Conservation (phyloP, 495 filamentous ascomycete species). For the Tricharina praecox region DNA sequence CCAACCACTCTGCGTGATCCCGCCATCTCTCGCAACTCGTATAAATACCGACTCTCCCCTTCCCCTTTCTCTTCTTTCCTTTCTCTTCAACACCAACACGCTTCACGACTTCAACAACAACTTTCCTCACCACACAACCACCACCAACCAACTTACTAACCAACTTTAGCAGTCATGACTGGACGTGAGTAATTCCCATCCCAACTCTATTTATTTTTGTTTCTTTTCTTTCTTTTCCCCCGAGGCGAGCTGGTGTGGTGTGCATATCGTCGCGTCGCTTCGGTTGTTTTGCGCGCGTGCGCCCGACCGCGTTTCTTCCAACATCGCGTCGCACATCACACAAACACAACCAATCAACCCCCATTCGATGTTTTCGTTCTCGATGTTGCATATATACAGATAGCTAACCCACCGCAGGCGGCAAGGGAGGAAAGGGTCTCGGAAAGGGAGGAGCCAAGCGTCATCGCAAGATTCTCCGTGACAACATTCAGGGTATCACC, state of each 20-base stretch:
- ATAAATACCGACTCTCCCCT: slow-evolving; percentile 26
- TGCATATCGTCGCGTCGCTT: slow-evolving; percentile 13
- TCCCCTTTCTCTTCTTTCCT: slow-evolving; percentile 23
- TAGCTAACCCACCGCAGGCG: slow-evolving; percentile 39
- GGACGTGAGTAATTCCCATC: slow-evolving; percentile 59
- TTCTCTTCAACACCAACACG: slow-evolving; percentile 18
- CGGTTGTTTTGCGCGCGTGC: slow-evolving; percentile 16
- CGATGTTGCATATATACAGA: slow-evolving; percentile 1
- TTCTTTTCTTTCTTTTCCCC: not conserved
- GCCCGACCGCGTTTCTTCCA: slow-evolving; percentile 7
- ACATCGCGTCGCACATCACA: slow-evolving; percentile 19
- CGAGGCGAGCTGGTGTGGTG: not conserved
- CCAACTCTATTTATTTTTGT: slow-evolving; percentile 5
- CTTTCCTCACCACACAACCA: slow-evolving; percentile 16
- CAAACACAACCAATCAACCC: slow-evolving; percentile 10
- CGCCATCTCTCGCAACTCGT: no score
- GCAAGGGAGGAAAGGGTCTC: slow-evolving; percentile 94
- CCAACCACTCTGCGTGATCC: no score
- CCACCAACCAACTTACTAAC: slow-evolving; percentile 28
- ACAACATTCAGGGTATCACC: slow-evolving; percentile 74
- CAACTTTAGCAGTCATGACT: slow-evolving; percentile 56
- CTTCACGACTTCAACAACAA: slow-evolving; percentile 19
- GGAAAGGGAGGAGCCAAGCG: slow-evolving; percentile 78
- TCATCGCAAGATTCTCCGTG: slow-evolving; percentile 81
- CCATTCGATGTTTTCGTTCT: slow-evolving; percentile 18